Evolutionary conservation across 352 stramenopile genomes (phyloP).

Genomic region (Pythium dissotocum): DNA sequence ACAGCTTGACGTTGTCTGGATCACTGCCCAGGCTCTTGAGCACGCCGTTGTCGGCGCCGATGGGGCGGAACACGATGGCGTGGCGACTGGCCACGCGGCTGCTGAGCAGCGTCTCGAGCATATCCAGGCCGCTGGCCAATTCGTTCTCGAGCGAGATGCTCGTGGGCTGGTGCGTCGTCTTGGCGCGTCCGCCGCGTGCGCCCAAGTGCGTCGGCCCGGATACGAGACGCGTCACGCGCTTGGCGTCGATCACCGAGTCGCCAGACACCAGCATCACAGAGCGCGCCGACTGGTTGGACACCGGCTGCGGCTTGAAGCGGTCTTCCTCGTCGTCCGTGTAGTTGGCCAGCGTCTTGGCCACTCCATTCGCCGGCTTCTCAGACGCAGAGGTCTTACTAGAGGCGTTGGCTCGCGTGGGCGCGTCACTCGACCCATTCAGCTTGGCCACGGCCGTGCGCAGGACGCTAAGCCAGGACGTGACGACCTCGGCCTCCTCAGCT

Average conservation of each 20-base stretch:
- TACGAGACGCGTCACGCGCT: conserved; percentile 21
- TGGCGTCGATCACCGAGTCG: conserved; percentile 19
- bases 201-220: conserved; percentile 26
- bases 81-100: conserved; percentile 32
- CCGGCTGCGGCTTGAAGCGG: conserved; percentile 9
- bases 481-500: conserved; percentile 65
- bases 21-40: conserved; percentile 60
- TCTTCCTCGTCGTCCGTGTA: conserved; percentile 25
- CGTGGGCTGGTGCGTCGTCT: conserved; percentile 62
- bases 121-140: conserved; percentile 59
- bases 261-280: conserved; percentile 22
- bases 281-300: conserved; percentile 9
- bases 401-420: neutral
- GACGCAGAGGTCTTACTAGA: neutral
- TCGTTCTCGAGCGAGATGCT: conserved; percentile 81
- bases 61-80: conserved; percentile 54
- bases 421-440: conserved; percentile 14
- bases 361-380: conserved; percentile 1
- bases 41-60: conserved; percentile 56
- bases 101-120: conserved; percentile 61
- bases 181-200: conserved; percentile 30
- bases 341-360: conserved; percentile 14
- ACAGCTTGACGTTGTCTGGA: conserved; percentile 36
- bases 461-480: conserved; percentile 74
- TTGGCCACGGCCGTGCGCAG: conserved; percentile 53